Evolutionary conservation across 306 rosid genomes (phyloP), one percentile per base, ranked within the genome.

Genomic region (Medicago arabica): DNA sequence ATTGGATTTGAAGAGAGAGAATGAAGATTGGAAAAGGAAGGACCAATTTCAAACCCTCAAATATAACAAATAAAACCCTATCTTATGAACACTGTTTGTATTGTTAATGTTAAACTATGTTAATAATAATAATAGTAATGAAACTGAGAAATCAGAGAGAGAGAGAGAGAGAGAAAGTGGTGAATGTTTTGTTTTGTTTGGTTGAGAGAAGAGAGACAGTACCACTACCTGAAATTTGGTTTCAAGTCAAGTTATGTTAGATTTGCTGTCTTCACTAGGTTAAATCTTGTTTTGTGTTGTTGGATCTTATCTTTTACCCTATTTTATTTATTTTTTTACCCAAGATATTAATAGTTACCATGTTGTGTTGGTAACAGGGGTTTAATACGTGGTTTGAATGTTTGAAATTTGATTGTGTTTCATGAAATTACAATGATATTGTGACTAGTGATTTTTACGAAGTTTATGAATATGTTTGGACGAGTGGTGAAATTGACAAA

Each of bases 41-140:
- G 76, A 83, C 83, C 87, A 72, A 78, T 49, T 67, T 46, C 13
- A 80, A 92, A 74, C 87, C 90, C 88, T 89, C 76, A 63, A 58
- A 73, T 75, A 23, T 87, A 76, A 70, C 47, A 47, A 75, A 36
- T 67, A 53, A 63, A 59, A 64, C 63, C 67, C 80, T 74, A 67
- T 47, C 21, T 55, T 55, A 55, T 55, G 3, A 54, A 2, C 19
- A 2, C 19, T 60, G 55, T 21, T 74, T 57, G 41, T 67, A 74
- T 67, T 67, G 76, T 67, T 23, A 67, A 62, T 6, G 2, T 49
- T 49, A 21, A 21, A 9, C 3, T 25, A 25, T 25, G 28, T 18
- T 18, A 21, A 16, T 54, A 50, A 51, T 36, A 60, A 4, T 19
- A 21, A 59, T 55, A 28, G 25, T 13, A 59, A 25, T 23, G 6